A percentile compares a stretch with the other conserved stretches of the same genome.
Conservation (phyloP, 805 yeast genomes). For the Kluyveromyces aestuarii region DNA sequence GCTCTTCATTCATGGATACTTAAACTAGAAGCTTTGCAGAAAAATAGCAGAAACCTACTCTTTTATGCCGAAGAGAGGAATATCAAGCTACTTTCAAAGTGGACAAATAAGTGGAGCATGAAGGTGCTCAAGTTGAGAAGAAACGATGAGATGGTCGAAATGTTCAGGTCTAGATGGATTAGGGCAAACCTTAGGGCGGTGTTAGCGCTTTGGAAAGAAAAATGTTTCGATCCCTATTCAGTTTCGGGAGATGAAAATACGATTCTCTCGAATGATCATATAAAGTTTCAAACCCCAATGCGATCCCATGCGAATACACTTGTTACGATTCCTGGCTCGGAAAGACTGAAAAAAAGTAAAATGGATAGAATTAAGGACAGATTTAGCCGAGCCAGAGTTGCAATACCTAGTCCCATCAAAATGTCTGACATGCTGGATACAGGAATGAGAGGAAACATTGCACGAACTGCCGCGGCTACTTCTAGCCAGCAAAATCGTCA, state of each 20-base stretch:
- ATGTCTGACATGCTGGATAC: slow-evolving; percentile 14
- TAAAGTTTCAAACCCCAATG: slow-evolving; percentile 1
- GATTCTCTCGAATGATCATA: background rate
- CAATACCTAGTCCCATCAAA: slow-evolving; percentile 33
- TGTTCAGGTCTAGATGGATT: slow-evolving; percentile 31
- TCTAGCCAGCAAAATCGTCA: slow-evolving; percentile 1
- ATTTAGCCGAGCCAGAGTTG: slow-evolving; percentile 28
- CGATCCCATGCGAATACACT: background rate
- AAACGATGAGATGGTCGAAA: slow-evolving; percentile 27
- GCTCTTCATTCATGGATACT: slow-evolving; percentile 20
- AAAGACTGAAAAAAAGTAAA: slow-evolving; percentile 26
- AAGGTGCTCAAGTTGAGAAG: slow-evolving; percentile 26
- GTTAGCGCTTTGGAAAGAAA: slow-evolving; percentile 29
- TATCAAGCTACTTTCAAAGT: slow-evolving; percentile 14
- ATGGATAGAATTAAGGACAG: slow-evolving; percentile 30
- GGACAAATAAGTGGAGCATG: slow-evolving; percentile 29
- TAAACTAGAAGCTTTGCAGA: slow-evolving; percentile 7
- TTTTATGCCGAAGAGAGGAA: slow-evolving; percentile 15
- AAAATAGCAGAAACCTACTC: slow-evolving; percentile 7
- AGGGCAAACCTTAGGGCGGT: slow-evolving; percentile 32
- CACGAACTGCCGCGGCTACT: background rate
- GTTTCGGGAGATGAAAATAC: background rate
- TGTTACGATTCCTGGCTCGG: slow-evolving; percentile 30
- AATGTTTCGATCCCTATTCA: background rate
- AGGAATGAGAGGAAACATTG: slow-evolving; percentile 6